Evolutionary conservation across 306 rosid species (phyloP), one percentile per base, ranked within the genome.

Genomic region (Adenanthera pavonina): DNA sequence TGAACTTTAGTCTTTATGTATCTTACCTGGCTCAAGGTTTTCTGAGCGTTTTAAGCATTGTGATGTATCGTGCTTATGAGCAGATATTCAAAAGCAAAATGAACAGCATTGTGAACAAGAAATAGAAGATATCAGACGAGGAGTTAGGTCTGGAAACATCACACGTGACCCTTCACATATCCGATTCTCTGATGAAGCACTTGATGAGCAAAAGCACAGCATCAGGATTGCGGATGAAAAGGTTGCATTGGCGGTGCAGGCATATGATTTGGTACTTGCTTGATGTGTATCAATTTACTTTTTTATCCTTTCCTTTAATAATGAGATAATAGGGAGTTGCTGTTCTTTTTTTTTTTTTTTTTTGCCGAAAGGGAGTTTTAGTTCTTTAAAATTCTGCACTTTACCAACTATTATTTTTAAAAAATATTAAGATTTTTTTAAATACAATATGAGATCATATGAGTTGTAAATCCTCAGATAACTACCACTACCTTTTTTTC

Each of bases 151-250:
- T 75, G 98, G 98, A 79, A 92, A 88, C 82, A 86, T 89, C 85
- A 85, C 65, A 59, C 65, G 36, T 59, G 36, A 59, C 3, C 20
- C 65, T 1, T 59, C 65, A 10, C 65, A 20, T 8, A 25, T 59
- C 65, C 20, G 65, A 25, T 59, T 59, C 36, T 59, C 65, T 59
- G 65, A 59, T 20, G 99, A 93, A 79, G 97, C 97, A 46, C 94
- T 93, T 85, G 99, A 95, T 85, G 98, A 95, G 85, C 99, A 95
- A 83, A 95, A 93, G 85, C 99, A 95, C 81, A 93, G 98, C 86
- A 84, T 93, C 77, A 88, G 97, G 87, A 90, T 95, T 85, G 93
- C 97, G 44, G 97, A 95, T 77, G 98, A 95, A 86, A 95, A 95
- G 82, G 97, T 95, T 48, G 80, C 92, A 67, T 88, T 95, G 89